Evolutionary conservation across 495 filamentous ascomycete genomes (phyloP).

Genomic region (Penicillium bovifimosum): DNA sequence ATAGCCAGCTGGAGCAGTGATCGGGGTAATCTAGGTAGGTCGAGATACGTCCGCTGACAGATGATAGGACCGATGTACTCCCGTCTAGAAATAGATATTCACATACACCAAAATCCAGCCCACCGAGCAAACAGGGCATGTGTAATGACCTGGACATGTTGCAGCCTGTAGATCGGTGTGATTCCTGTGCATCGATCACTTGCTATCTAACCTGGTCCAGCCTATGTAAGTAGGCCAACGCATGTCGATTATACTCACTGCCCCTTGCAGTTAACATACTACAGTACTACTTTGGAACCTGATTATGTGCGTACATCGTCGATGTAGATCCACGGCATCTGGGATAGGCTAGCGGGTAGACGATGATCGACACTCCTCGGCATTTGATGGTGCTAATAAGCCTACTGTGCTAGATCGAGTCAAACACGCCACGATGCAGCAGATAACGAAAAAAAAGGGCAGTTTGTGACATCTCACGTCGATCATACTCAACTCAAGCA

Average conservation of each 20-base stretch:
- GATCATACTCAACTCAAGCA: not conserved
- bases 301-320: not conserved
- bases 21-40: not conserved
- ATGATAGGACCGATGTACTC: too few relatives aligned
- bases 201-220: not conserved
- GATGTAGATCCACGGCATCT: not conserved
- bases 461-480: not conserved
- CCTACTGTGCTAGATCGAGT: not conserved
- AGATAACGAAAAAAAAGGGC: not conserved
- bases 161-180: slow-evolving; percentile 4
- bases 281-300: too few relatives aligned
- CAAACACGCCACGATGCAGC: not conserved
- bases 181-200: slow-evolving; percentile 1
- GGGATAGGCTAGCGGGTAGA: not conserved
- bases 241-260: not conserved
- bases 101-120: not conserved
- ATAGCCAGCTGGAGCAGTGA: not conserved
- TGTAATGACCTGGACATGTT: not conserved
- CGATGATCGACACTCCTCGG: not conserved
- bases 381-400: not conserved
- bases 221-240: not conserved
- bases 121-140: not conserved
- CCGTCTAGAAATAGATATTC: too few relatives aligned
- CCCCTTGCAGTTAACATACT: slow-evolving; percentile 1
- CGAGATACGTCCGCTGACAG: too few relatives aligned